Evolutionary conservation across 768 basidiomycete genomes (phyloP), one percentile per base, ranked within the genome.

Genomic region (Podaxis pistillaris): DNA sequence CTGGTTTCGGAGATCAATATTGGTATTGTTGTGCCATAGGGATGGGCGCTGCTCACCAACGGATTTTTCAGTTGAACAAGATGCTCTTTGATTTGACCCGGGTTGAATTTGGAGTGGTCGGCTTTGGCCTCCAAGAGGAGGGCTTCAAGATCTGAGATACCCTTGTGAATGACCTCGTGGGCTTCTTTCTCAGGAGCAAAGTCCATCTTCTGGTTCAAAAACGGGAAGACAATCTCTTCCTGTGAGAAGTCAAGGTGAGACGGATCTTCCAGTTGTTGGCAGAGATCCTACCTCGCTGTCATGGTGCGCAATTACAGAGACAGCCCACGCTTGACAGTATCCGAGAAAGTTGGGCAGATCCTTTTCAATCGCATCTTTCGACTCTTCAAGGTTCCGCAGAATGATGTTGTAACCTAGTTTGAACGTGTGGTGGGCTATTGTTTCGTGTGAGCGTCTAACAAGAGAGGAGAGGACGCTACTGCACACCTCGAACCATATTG

Each of bases 141-240:
- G 8, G 58, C 49, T 19, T 60, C 58, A 13, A 60, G 15, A 38
- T 56, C 55, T 19, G 54, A 37, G 13, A 62, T 17, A 3, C 46
- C 38, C 36, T 62, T 50, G 24, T 56, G 55, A 11, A 62, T 56
- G 24, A 28, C 33, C 38, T 60, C 58, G 33, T 60, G 58, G 22
- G 58, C 58, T n/a, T 52, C 58, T 28, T 40, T 52, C 37, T 60
- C 58, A 13, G 44, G 36, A 17, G 24, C 61, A 56, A 62, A 62
- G 36, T 62, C 47, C 61, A 62, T 62, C 44, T 56, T 62, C 46
- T 62, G 44, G 38, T 62, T 62, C 22, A 62, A 19, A 19, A 62
- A 26, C 13, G 61, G 61, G 46, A 62, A 62, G 13, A 62, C 54
- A 5, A 60, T 24, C 15, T 38, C 58, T 12, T 60, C 58, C 58